phyloP scores from a whole-genome alignment of 139 green algal species.

The Chlamydomonas sphaeroides region DNA sequence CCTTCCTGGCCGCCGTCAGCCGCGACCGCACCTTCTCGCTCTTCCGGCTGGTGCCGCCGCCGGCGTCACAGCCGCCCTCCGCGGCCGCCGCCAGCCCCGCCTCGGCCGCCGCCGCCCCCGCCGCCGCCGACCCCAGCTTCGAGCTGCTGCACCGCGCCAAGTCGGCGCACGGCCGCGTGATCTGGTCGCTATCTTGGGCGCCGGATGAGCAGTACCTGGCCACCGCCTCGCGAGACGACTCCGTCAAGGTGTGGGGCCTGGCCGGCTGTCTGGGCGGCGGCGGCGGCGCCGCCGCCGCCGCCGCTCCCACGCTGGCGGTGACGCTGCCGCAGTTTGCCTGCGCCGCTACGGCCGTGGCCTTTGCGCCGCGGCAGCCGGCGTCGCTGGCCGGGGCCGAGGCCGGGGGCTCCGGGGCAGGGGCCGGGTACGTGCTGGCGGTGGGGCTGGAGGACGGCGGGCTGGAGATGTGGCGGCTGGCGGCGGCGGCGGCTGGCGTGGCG shows the following conservation, averaged over 20 bases:
- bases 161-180: slow-evolving; percentile 80
- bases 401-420: too few species aligned
- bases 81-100: too few species aligned
- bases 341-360: slow-evolving; percentile 70
- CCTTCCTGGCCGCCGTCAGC: slow-evolving; percentile 30
- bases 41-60: neutral
- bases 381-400: neutral
- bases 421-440: slow-evolving; percentile 63
- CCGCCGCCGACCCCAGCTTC: slow-evolving; percentile 41
- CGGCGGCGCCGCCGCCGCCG: neutral
- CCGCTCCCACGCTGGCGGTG: slow-evolving; percentile 8
- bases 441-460: slow-evolving; percentile 78
- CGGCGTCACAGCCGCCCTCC: too few species aligned
- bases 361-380: slow-evolving; percentile 40
- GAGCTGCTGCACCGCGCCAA: slow-evolving; percentile 52
- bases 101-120: neutral
- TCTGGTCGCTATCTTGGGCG: slow-evolving; percentile 84
- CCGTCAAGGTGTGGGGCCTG: slow-evolving; percentile 75
- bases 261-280: neutral
- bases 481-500: neutral
- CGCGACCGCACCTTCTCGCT: slow-evolving; percentile 51
- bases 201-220: slow-evolving; percentile 70
- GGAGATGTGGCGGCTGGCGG: slow-evolving; percentile 48
- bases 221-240: slow-evolving; percentile 78
- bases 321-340: slow-evolving; percentile 53